These are phyloP conservation scores for Claviceps maximensis DNA, from an alignment of 2,329 filamentous ascomycete species.

Conservation along the genomic window DNA sequence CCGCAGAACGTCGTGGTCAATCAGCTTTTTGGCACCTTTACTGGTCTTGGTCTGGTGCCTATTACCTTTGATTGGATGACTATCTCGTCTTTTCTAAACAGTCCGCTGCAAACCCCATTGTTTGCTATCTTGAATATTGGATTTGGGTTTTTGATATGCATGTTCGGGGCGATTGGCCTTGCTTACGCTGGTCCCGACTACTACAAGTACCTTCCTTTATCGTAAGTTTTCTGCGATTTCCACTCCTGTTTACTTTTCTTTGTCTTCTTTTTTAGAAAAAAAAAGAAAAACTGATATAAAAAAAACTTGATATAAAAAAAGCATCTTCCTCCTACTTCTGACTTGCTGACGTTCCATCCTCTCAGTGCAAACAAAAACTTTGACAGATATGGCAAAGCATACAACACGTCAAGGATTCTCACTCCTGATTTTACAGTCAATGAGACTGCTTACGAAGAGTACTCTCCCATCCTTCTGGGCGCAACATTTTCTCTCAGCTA, in stretches of 20 bases:
- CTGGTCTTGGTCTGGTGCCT: conserved; percentile 37
- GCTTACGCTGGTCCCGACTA: conserved; percentile 36
- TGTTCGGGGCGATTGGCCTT: conserved; percentile 36
- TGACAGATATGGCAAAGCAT: conserved; percentile 37
- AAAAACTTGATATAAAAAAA: too few species aligned
- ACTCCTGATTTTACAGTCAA: conserved; percentile 37
- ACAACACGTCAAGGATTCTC: conserved; percentile 42
- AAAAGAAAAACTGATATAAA: too few species aligned
- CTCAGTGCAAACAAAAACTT: conserved; percentile 36
- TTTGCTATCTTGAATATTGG: conserved; percentile 46
- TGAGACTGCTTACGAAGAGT: conserved; percentile 38
- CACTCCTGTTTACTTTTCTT: too few species aligned
- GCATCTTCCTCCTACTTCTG: too few species aligned
- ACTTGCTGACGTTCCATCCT: too few species aligned
- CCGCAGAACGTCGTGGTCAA: conserved; percentile 26
- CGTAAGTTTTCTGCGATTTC: too few species aligned
- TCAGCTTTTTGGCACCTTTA: conserved; percentile 22
- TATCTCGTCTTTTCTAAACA: conserved; percentile 31
- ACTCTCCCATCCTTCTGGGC: conserved; percentile 40
- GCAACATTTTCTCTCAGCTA: conserved; percentile 41
- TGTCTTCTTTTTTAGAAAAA: too few species aligned
- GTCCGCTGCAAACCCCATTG: conserved; percentile 43
- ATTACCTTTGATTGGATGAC: conserved; percentile 50
- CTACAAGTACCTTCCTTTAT: conserved; percentile 37
- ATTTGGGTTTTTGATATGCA: conserved; percentile 35